These are phyloP conservation scores for Micractinium sp. DNA, from an alignment of 139 green algal species.

Conservation along the genomic window DNA sequence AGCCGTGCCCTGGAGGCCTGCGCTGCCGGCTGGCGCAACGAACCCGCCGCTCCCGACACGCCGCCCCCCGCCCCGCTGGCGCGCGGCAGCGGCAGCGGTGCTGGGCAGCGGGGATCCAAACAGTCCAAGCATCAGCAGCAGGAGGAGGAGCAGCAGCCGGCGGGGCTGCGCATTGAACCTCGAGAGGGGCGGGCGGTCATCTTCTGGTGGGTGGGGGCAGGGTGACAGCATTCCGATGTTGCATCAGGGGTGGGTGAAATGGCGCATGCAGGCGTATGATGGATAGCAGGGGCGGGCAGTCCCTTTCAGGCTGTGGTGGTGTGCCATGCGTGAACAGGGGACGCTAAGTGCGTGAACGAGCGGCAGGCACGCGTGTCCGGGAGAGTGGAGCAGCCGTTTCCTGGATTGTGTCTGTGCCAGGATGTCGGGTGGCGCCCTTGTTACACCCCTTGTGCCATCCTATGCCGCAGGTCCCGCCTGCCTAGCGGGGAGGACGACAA, in stretches of 20 bases:
- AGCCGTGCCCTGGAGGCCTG: slow-evolving; percentile 14
- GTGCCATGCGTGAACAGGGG: neutral
- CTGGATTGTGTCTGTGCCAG: no score
- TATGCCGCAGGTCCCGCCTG: slow-evolving; percentile 64
- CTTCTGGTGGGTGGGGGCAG: slow-evolving; percentile 59
- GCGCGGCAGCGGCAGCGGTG: neutral
- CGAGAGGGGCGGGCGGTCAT: slow-evolving; percentile 59
- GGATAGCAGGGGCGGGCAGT: no score
- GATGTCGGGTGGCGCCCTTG: no score
- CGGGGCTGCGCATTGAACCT: slow-evolving; percentile 55
- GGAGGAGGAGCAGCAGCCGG: neutral
- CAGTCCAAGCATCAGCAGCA: neutral
- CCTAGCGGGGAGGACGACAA: slow-evolving; percentile 64
- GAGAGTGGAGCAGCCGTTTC: no score
- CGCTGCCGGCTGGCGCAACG: neutral
- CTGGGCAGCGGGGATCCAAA: neutral
- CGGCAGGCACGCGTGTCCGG: no score
- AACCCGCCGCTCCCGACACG: neutral
- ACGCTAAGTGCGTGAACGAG: no score
- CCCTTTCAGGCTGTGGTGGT: no score
- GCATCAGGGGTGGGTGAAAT: no score
- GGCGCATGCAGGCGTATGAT: neutral
- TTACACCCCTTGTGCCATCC: no score
- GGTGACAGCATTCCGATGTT: no score
- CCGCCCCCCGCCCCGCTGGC: neutral